A percentile compares a stretch with the other conserved stretches of the same genome.
phyloP scores from a whole-genome alignment of 2,329 filamentous ascomycete genomes.

The Xylariaceae sp. region DNA sequence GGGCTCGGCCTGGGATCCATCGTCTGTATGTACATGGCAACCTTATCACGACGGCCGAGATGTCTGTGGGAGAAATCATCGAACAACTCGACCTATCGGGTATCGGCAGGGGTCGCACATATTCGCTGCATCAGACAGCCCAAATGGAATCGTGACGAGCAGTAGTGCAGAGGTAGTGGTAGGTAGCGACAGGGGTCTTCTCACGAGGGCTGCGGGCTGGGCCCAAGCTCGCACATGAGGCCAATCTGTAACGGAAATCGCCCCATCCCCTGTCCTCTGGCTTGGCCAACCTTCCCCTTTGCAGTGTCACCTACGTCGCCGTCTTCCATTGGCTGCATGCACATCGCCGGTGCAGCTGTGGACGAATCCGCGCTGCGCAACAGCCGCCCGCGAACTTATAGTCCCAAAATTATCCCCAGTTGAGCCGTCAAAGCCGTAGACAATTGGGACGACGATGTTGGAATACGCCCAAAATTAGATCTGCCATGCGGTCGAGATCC shows the following conservation, averaged over 20 bases:
- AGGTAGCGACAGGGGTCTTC: no score
- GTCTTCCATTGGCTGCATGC: slow-evolving; percentile 22
- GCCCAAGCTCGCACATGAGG: slow-evolving; percentile 7
- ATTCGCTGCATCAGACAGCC: no score
- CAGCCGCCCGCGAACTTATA: slow-evolving; percentile 23
- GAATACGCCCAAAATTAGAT: slow-evolving; percentile 7
- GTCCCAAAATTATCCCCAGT: slow-evolving; percentile 25
- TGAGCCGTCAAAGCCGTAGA: slow-evolving; percentile 15
- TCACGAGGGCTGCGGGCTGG: no score
- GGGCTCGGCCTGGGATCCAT: slow-evolving; percentile 7
- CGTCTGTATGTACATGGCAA: neutral
- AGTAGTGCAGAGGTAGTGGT: no score
- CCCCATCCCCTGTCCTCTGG: slow-evolving; percentile 2
- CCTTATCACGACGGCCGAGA: no score
- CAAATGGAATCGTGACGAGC: no score
- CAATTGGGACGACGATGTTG: no score
- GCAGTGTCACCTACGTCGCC: slow-evolving; percentile 18
- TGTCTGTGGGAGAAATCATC: no score
- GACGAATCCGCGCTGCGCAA: slow-evolving; percentile 29
- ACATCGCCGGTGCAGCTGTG: slow-evolving; percentile 15
- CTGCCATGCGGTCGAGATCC: neutral
- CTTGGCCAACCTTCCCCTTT: slow-evolving; percentile 4
- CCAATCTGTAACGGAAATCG: slow-evolving; percentile 16
- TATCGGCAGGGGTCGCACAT: no score
- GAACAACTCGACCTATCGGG: no score